Evolutionary conservation across 768 basidiomycete genomes (phyloP).

Genomic region (Cystoderma amianthinum): DNA sequence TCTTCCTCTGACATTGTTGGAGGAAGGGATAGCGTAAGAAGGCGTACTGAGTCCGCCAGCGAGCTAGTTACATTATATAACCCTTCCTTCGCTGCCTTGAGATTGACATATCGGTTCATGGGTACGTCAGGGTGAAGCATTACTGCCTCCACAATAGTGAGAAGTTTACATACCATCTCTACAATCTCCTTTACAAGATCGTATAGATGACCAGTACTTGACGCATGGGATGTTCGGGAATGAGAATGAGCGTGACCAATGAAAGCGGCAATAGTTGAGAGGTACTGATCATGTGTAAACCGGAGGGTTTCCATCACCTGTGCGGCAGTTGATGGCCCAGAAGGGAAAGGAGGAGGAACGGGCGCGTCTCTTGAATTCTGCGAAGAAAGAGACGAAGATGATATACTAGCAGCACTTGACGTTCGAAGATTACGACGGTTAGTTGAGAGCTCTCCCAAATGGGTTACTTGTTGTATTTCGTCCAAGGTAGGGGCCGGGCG

Average conservation of each 20-base stretch:
- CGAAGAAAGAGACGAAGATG: constrained; percentile 65
- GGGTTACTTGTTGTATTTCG: constrained; percentile 17
- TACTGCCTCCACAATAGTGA: constrained; percentile 88
- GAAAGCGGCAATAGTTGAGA: constrained; percentile 94
- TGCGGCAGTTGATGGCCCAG: constrained; percentile 59
- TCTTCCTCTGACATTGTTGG: constrained; percentile 65
- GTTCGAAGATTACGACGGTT: constrained; percentile 34
- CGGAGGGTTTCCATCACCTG: constrained; percentile 75
- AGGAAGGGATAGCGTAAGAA: constrained; percentile 50
- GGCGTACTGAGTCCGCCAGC: constrained; percentile 84
- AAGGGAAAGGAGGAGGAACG: constrained; percentile 54
- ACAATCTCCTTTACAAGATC: constrained; percentile 94
- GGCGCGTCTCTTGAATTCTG: constrained; percentile 48
- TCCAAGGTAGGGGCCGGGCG: background rate
- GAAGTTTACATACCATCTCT: constrained; percentile 85
- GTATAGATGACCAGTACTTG: constrained; percentile 89
- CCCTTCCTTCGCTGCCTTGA: constrained; percentile 69
- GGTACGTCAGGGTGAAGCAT: constrained; percentile 70
- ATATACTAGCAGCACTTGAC: constrained; percentile 62
- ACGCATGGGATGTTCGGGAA: constrained; percentile 83
- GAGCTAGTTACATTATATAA: constrained; percentile 80
- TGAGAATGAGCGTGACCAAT: constrained; percentile 96
- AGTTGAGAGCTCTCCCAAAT: constrained; percentile 29
- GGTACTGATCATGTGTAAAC: constrained; percentile 81
- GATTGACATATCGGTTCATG: constrained; percentile 50